Base-by-base conservation (phyloP, 1,284 basidiomycete genomes). In the Neolentinus lepideus region DNA sequence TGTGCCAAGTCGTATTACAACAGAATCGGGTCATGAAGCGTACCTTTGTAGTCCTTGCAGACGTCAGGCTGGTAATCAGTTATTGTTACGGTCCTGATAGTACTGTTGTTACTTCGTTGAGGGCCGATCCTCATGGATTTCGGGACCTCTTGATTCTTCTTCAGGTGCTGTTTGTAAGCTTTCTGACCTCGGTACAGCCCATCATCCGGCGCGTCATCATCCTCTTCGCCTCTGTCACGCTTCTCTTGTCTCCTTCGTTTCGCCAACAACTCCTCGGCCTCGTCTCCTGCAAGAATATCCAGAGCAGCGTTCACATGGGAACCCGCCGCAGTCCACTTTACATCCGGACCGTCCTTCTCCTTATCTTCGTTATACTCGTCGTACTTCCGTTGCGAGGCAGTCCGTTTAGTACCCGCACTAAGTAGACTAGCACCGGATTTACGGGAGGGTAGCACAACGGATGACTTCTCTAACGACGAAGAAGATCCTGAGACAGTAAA, bases 31-130 rank as follows among this genome's bases (percentile, higher is more conserved):
- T 22, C 27, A 11, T 43, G 10, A 16, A 35, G 75, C 81, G 57
- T 61, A 91, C 91, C 92, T 84, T 98, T 98, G 74, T 99, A 99
- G 71, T 98, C 95, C 71, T 99, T 99, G 74, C 97, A 99, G 21
- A 98, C 92, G 66, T 98, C 96, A 2, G 97, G 96, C 72, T 99
- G 97, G 72, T 98, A 99, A 75, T 99, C 97, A 52, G 94, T 82
- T 56, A 98, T 86, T 0, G 96, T 98, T 54, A 98, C 94, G 1
- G 92, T 95, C 56, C 94, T 83, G 61, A 99, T 95, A 57, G 96
- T 98, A 64, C 76, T 88, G 8, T 84, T 83, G 47, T 79, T 87
- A 43, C 19, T 43, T 57, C 89, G 74, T 66, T 94, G 91, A 46
- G 94, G 94, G 1, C 92, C 94, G 4, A 92, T 82, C 51, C 91